phyloP scores from a whole-genome alignment of 2,329 filamentous ascomycete genomes.

The Calonectria pseudoreteaudii region DNA sequence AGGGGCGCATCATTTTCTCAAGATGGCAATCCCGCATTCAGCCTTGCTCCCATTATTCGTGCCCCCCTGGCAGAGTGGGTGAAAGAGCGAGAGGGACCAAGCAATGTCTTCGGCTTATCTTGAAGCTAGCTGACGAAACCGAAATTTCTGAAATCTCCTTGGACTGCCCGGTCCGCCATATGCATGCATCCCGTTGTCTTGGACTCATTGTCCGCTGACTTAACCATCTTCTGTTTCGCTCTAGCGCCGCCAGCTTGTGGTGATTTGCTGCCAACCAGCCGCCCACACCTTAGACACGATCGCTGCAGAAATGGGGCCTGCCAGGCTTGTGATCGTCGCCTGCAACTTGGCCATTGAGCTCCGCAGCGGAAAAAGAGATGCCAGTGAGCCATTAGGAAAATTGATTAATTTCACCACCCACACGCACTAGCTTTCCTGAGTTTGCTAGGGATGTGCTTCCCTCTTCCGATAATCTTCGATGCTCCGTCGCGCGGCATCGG shows the following conservation, averaged over 20 bases:
- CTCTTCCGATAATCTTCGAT: not conserved
- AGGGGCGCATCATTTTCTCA: not conserved
- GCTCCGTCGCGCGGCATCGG: not conserved
- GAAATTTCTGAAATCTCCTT: constrained; percentile 1
- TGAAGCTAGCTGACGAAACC: not conserved
- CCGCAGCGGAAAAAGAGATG: not conserved
- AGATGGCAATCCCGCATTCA: not conserved
- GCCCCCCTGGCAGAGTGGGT: not conserved
- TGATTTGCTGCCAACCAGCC: constrained; percentile 3
- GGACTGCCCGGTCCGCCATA: not conserved
- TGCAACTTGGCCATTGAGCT: not conserved
- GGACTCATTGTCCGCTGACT: not conserved
- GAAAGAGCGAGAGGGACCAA: not conserved
- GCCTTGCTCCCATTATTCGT: not conserved
- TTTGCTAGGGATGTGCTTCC: not conserved
- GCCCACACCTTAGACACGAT: constrained; percentile 1
- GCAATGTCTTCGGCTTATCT: not conserved
- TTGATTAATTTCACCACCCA: constrained; percentile 1
- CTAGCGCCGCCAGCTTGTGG: not conserved
- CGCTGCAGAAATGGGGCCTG: constrained; percentile 5
- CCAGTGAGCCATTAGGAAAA: not conserved
- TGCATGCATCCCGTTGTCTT: constrained; percentile 3
- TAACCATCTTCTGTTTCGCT: not conserved
- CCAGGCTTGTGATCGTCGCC: constrained; percentile 5
- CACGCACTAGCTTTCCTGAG: not conserved